phyloP scores from a whole-genome alignment of 805 yeast genomes.

The Candida mattraensis region DNA sequence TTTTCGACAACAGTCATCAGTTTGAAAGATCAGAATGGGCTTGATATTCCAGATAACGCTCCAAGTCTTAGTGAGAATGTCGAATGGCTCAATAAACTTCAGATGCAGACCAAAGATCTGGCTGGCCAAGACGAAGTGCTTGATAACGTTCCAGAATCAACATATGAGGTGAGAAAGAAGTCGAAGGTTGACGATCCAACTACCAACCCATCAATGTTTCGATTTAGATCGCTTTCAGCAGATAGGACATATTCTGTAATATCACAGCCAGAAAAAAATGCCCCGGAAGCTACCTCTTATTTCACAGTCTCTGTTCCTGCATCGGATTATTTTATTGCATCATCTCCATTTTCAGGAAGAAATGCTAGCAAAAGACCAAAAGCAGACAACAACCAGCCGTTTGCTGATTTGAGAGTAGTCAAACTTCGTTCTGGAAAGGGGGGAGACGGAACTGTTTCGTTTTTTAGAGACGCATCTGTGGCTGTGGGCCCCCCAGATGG shows the following conservation, averaged over 20 bases:
- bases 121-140: slow-evolving; percentile 7
- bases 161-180: slow-evolving; percentile 21
- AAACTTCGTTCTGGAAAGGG: slow-evolving; percentile 77
- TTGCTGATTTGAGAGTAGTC: slow-evolving; percentile 67
- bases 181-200: slow-evolving; percentile 23
- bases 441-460: slow-evolving; percentile 85
- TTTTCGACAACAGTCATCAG: slow-evolving; percentile 1
- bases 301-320: slow-evolving; percentile 32
- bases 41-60: slow-evolving; percentile 37
- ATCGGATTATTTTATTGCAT: slow-evolving; percentile 32
- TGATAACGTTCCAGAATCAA: slow-evolving; percentile 16
- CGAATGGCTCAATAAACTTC: slow-evolving; percentile 31
- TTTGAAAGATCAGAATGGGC: slow-evolving; percentile 1
- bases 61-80: slow-evolving; percentile 35
- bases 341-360: slow-evolving; percentile 41
- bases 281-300: slow-evolving; percentile 17
- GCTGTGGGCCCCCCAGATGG: slow-evolving; percentile 96
- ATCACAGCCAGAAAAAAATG: slow-evolving; percentile 9
- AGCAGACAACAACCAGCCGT: slow-evolving; percentile 42
- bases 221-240: too few relatives aligned
- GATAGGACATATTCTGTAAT: slow-evolving; percentile 18
- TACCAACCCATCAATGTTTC: too few relatives aligned
- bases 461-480: slow-evolving; percentile 80
- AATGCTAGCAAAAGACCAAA: slow-evolving; percentile 41
- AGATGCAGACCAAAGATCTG: slow-evolving; percentile 2